Conservation (phyloP, 495 filamentous ascomycete genomes). For the Aspergillus ostianus region DNA sequence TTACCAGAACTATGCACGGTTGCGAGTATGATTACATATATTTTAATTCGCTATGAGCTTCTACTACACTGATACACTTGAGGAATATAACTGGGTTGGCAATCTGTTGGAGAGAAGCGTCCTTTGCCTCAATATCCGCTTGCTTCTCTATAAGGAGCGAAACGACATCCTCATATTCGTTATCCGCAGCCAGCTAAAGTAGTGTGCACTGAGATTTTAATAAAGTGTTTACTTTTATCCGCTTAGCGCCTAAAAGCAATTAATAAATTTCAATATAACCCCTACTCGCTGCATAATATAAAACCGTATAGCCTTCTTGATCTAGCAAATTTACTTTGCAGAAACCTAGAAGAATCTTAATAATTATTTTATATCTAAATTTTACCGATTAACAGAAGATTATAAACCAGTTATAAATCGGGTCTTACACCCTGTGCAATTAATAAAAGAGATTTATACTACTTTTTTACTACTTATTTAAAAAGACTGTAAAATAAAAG, state of each 20-base stretch:
- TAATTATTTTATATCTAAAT: not conserved
- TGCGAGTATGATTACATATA: not conserved
- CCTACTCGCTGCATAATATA: not conserved
- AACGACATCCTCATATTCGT: not conserved
- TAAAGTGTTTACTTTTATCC: not conserved
- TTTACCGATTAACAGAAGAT: not conserved
- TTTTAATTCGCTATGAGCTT: conserved; percentile 16
- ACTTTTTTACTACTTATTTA: not conserved
- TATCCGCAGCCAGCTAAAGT: conserved; percentile 1
- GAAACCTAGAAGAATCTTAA: not conserved
- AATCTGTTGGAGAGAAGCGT: not conserved
- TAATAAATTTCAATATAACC: not conserved
- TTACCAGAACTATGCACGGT: too few relatives aligned
- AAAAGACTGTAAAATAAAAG: not conserved
- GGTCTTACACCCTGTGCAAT: not conserved
- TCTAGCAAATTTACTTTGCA: not conserved
- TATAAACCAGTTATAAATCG: not conserved
- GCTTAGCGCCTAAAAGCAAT: not conserved
- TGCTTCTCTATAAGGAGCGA: not conserved
- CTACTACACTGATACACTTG: conserved; percentile 14
- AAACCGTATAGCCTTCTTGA: not conserved
- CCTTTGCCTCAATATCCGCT: conserved; percentile 4
- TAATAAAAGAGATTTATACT: not conserved
- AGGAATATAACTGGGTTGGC: conserved; percentile 20
- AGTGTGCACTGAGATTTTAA: not conserved